phyloP scores from a whole-genome alignment of 305 asterid species.

The Coffea humblotiana region DNA sequence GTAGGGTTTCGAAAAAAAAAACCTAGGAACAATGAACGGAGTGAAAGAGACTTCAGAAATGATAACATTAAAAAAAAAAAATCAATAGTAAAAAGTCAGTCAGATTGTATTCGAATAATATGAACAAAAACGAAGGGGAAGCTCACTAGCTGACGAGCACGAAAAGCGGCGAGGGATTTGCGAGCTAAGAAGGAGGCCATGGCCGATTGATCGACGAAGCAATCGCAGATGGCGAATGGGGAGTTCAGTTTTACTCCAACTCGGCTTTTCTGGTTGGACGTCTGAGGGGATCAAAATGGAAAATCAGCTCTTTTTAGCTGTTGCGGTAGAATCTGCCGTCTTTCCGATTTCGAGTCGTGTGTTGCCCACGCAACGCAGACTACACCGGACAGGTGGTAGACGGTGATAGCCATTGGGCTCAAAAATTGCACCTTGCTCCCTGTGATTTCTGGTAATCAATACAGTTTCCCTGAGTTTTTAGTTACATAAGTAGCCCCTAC shows the following conservation, averaged over 20 bases:
- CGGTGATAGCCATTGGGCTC: neutral
- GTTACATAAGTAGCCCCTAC: no score
- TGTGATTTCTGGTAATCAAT: neutral
- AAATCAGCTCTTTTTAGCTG: no score
- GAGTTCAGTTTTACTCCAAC: neutral
- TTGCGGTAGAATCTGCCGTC: no score
- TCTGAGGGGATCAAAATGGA: no score
- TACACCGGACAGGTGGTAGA: no score
- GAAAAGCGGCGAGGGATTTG: constrained; percentile 59
- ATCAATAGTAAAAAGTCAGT: neutral
- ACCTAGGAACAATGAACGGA: no score
- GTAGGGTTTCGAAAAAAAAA: constrained; percentile 10
- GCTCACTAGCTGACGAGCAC: constrained; percentile 69
- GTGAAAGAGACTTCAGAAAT: neutral
- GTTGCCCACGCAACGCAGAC: constrained; percentile 10
- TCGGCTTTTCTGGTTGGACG: no score
- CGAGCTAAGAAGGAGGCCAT: constrained; percentile 74
- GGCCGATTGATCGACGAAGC: constrained; percentile 9
- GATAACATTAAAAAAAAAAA: neutral
- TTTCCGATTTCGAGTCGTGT: neutral
- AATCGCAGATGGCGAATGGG: neutral
- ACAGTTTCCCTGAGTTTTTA: no score
- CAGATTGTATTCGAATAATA: neutral
- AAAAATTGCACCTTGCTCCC: neutral
- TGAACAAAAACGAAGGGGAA: neutral